Evolutionary conservation across 1,284 basidiomycete genomes (phyloP).

Genomic region (Anthracocystis walkeri): DNA sequence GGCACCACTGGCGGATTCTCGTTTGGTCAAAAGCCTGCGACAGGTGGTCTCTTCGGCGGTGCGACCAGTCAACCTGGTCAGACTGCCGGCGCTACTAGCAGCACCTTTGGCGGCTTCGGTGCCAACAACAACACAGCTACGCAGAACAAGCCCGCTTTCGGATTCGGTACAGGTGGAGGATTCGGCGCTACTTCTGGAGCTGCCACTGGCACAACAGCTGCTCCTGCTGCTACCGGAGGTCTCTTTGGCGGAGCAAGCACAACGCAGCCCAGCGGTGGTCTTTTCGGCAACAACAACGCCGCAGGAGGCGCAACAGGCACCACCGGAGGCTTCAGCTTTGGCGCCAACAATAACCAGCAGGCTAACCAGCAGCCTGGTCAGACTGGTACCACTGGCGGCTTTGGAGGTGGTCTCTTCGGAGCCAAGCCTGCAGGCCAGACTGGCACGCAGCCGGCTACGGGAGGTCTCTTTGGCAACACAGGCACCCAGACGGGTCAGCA

Average conservation of each 20-base stretch:
- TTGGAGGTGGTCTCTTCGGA: conserved; percentile 64
- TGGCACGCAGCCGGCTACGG: conserved; percentile 59
- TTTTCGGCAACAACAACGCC: conserved; percentile 42
- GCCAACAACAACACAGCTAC: conserved; percentile 42
- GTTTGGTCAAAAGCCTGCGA: conserved; percentile 57
- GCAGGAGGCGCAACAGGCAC: conserved; percentile 28
- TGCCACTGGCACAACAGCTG: conserved; percentile 43
- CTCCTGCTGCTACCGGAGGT: conserved; percentile 68
- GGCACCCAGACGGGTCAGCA: conserved; percentile 63
- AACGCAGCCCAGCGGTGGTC: conserved; percentile 52
- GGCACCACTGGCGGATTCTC: conserved; percentile 48
- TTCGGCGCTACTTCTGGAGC: conserved; percentile 49
- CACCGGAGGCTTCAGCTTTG: conserved; percentile 54
- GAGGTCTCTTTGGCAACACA: conserved; percentile 68
- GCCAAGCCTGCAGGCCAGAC: conserved; percentile 60
- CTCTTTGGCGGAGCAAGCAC: conserved; percentile 70
- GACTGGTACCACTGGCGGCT: conserved; percentile 47
- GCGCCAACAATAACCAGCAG: conserved; percentile 44
- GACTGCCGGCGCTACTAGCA: conserved; percentile 49
- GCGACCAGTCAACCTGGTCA: conserved; percentile 48
- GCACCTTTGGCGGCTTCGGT: conserved; percentile 61
- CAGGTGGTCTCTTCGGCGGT: conserved; percentile 74
- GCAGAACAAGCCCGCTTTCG: conserved; percentile 64
- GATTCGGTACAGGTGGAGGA: conserved; percentile 54
- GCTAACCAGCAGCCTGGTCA: conserved; percentile 42